A percentile compares a stretch with the other conserved stretches of the same genome.
Conservation (phyloP, 371 early-diverging fungal species). For the Coemansia sp. region DNA sequence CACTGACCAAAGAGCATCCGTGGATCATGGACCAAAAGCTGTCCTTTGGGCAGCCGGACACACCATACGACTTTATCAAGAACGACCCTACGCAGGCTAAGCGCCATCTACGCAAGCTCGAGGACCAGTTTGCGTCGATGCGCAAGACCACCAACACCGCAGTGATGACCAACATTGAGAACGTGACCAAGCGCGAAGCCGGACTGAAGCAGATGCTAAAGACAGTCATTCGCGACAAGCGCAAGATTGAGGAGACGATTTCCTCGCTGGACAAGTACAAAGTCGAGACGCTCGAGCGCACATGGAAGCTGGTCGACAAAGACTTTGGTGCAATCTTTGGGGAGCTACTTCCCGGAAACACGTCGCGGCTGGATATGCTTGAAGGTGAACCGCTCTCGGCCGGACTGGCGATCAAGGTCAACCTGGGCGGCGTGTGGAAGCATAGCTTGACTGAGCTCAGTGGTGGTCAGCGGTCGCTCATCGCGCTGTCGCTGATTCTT, state of each 20-base stretch:
- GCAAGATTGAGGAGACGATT: constrained; percentile 94
- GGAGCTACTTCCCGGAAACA: constrained; percentile 89
- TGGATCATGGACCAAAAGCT: constrained; percentile 90
- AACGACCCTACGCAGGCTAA: constrained; percentile 69
- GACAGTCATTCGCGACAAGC: constrained; percentile 89
- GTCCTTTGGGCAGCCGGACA: constrained; percentile 81
- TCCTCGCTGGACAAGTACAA: constrained; percentile 85
- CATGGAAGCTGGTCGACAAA: constrained; percentile 89
- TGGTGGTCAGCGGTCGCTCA: constrained; percentile 93
- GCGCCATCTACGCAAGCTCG: constrained; percentile 70
- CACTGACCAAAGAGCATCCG: constrained; percentile 66
- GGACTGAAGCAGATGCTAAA: constrained; percentile 81
- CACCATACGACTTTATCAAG: constrained; percentile 78
- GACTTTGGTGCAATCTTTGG: constrained; percentile 97
- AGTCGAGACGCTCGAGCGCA: constrained; percentile 81
- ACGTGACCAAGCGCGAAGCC: constrained; percentile 87
- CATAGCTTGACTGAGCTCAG: constrained; percentile 95
- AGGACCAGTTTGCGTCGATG: constrained; percentile 72
- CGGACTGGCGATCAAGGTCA: constrained; percentile 94
- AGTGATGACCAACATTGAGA: constrained; percentile 94
- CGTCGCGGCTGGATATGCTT: constrained; percentile 82
- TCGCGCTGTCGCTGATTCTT: constrained; percentile 95
- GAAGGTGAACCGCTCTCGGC: constrained; percentile 80
- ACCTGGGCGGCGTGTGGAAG: constrained; percentile 98
- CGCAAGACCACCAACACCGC: constrained; percentile 87